Evolutionary conservation across 2,329 filamentous ascomycete genomes (phyloP).

Genomic region (Monosporascus sp.): DNA sequence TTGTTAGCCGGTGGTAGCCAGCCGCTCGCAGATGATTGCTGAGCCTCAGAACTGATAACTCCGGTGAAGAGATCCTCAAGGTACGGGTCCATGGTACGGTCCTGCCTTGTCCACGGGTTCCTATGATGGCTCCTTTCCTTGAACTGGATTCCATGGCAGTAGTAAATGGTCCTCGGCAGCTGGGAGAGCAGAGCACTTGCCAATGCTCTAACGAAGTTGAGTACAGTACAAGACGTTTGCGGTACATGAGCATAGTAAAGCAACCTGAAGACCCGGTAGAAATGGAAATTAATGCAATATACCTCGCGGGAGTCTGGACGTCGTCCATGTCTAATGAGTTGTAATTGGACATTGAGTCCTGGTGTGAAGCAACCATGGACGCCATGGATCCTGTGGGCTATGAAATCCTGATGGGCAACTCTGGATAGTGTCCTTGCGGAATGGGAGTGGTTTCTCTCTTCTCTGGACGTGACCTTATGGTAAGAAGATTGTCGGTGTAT

Average conservation of each 20-base stretch:
- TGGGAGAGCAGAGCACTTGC: not conserved
- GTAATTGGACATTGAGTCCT: constrained; percentile 48
- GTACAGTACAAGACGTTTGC: constrained; percentile 1
- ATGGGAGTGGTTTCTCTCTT: constrained; percentile 23
- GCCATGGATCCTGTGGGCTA: constrained; percentile 42
- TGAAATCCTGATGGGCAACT: constrained; percentile 31
- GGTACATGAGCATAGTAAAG: constrained; percentile 26
- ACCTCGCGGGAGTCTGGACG: constrained; percentile 57
- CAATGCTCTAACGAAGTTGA: not conserved
- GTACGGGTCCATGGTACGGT: constrained; percentile 1
- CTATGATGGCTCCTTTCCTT: constrained; percentile 11
- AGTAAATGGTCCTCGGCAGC: not conserved
- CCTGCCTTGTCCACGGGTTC: constrained; percentile 10
- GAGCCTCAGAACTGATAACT: constrained; percentile 17
- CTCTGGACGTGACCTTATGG: constrained; percentile 11
- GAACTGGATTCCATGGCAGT: not conserved
- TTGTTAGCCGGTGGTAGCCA: constrained; percentile 12
- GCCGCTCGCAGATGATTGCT: constrained; percentile 10
- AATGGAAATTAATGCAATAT: constrained; percentile 50
- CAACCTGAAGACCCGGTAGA: constrained; percentile 38
- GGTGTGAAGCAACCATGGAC: constrained; percentile 42
- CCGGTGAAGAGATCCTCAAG: constrained; percentile 12
- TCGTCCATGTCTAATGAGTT: constrained; percentile 51
- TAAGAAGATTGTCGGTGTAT: constrained; percentile 12
- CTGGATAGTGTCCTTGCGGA: constrained; percentile 16